These are phyloP conservation scores for Amoebophrya sp. DNA, from an alignment of 169 alveolate species.

Conservation along the genomic window DNA sequence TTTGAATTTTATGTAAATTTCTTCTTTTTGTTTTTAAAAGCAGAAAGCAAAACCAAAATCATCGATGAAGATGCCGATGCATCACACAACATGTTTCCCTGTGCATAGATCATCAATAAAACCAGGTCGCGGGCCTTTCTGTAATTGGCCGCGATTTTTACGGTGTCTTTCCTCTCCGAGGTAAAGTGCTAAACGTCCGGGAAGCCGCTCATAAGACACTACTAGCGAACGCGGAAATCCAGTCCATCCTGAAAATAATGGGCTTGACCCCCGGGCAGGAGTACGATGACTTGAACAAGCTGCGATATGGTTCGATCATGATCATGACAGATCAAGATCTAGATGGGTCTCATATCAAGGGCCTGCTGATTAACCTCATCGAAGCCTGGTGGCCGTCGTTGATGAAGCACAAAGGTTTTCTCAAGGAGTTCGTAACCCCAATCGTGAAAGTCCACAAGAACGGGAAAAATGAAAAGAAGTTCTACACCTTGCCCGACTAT, in stretches of 20 bases:
- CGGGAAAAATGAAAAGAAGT: slow-evolving; percentile 67
- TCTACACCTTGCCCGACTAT: slow-evolving; percentile 71
- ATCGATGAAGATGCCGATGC: no score
- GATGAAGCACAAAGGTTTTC: slow-evolving; percentile 86
- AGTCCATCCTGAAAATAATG: slow-evolving; percentile 87
- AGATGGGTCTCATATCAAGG: slow-evolving; percentile 99
- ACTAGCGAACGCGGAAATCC: slow-evolving; percentile 91
- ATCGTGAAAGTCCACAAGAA: slow-evolving; percentile 73
- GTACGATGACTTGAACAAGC: slow-evolving; percentile 45
- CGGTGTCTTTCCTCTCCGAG: slow-evolving; percentile 99
- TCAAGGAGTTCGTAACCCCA: slow-evolving; percentile 98
- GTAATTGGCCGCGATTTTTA: slow-evolving; percentile 95
- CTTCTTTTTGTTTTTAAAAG: no score
- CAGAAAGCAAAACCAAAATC: no score
- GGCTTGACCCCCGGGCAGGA: slow-evolving; percentile 77
- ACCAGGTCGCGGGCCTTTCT: slow-evolving; percentile 91
- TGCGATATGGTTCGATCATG: slow-evolving; percentile 97
- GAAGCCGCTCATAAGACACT: slow-evolving; percentile 93
- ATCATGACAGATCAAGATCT: slow-evolving; percentile 99
- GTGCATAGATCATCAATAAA: background rate
- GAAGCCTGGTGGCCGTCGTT: slow-evolving; percentile 97
- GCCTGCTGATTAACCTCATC: slow-evolving; percentile 95
- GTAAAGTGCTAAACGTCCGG: slow-evolving; percentile 97
- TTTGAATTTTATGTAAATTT: background rate
- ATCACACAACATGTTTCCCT: no score